Conservation (phyloP, 1,284 basidiomycete species). For the Naganishia sp. region DNA sequence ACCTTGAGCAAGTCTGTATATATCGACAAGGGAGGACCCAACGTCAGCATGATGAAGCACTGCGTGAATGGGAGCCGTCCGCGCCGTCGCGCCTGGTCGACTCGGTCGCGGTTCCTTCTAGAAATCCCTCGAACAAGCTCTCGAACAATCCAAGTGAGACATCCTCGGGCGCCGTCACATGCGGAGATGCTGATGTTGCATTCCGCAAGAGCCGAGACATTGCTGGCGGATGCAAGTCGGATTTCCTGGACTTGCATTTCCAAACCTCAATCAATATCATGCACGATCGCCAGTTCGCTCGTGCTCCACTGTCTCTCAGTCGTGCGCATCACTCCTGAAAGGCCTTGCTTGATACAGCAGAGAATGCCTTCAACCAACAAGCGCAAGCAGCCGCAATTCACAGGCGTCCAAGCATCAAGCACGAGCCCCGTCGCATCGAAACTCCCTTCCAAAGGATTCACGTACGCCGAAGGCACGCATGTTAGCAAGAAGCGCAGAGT, state of each 20-base stretch:
- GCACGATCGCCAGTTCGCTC: no score
- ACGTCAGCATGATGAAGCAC: constrained; percentile 23
- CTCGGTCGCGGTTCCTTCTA: constrained; percentile 18
- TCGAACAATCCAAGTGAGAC: constrained; percentile 4
- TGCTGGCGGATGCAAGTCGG: constrained; percentile 6
- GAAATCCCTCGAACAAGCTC: constrained; percentile 16
- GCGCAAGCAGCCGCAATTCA: constrained; percentile 4
- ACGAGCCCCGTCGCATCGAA: not conserved
- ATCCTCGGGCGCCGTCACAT: not conserved
- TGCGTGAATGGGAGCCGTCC: not conserved
- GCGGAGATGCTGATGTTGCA: no score
- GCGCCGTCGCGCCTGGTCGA: constrained; percentile 3
- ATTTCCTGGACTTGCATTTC: constrained; percentile 8
- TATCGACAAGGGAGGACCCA: constrained; percentile 8
- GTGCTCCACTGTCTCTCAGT: not conserved
- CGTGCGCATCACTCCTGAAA: not conserved
- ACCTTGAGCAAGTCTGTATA: constrained; percentile 18
- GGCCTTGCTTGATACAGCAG: not conserved
- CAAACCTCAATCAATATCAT: not conserved
- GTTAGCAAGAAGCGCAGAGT: constrained; percentile 23
- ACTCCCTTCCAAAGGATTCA: not conserved
- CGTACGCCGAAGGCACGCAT: constrained; percentile 7
- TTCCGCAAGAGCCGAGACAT: not conserved
- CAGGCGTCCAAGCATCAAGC: not conserved
- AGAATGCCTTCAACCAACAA: constrained; percentile 8